Conservation (phyloP, 176 grass and related monocot species). For the Olyra latifolia region DNA sequence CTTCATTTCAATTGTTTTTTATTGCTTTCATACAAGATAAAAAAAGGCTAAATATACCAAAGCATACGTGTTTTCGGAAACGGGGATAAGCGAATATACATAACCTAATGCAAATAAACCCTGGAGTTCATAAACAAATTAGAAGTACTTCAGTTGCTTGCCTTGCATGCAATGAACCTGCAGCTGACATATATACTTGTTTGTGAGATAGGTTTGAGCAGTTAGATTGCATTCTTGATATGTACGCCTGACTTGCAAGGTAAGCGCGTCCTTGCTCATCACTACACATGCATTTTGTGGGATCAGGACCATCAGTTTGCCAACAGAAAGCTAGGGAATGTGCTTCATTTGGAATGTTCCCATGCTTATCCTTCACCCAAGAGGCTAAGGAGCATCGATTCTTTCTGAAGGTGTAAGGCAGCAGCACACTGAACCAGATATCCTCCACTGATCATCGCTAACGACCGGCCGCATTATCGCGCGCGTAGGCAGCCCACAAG, state of each 20-base stretch:
- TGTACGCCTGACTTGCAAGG: not conserved
- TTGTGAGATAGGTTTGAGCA: slow-evolving; percentile 21
- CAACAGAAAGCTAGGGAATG: too few species aligned
- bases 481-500: slow-evolving; percentile 17
- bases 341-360: not conserved
- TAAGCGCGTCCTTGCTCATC: not conserved
- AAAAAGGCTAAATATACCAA: too few species aligned
- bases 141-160: not conserved
- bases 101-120: too few species aligned
- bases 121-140: not conserved
- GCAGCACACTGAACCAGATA: slow-evolving; percentile 19
- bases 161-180: slow-evolving; percentile 14
- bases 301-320: too few species aligned
- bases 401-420: slow-evolving; percentile 7
- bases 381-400: not conserved
- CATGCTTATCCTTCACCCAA: not conserved
- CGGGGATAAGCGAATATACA: too few species aligned
- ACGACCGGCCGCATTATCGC: slow-evolving; percentile 20
- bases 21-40: too few species aligned
- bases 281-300: not conserved
- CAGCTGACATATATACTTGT: not conserved
- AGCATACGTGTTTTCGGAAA: too few species aligned
- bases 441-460: not conserved
- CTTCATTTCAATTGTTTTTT: too few species aligned
- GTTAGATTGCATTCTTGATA: not conserved